Percentiles rank a stretch among this genome's conserved stretches.
phyloP scores from a whole-genome alignment of 257 asterid species.

The Lantana camara region DNA sequence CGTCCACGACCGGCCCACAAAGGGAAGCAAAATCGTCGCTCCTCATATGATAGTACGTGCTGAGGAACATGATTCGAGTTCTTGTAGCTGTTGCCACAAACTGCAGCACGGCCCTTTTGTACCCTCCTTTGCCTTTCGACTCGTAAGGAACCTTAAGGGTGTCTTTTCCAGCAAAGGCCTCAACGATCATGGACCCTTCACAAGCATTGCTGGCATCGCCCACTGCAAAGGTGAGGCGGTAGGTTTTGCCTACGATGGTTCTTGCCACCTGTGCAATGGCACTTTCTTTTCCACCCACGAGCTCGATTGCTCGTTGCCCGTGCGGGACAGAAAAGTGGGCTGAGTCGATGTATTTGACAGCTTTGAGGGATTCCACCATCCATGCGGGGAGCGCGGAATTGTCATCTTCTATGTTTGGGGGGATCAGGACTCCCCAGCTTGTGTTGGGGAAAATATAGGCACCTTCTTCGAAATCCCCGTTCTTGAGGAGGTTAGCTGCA shows the following conservation, averaged over 20 bases:
- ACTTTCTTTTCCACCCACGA: constrained; percentile 95
- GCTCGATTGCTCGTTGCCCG: constrained; percentile 79
- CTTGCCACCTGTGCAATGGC: constrained; percentile 87
- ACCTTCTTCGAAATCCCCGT: constrained; percentile 93
- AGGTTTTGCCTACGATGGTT: constrained; percentile 63
- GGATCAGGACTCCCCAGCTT: constrained; percentile 91
- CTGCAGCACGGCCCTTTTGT: constrained; percentile 67
- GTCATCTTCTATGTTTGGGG: constrained; percentile 91
- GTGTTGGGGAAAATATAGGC: constrained; percentile 89
- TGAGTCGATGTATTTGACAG: constrained; percentile 82
- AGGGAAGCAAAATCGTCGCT: constrained; percentile 86
- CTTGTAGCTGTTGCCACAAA: constrained; percentile 62
- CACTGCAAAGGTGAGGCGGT: constrained; percentile 69
- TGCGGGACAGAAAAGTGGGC: constrained; percentile 88
- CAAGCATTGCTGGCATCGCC: constrained; percentile 95
- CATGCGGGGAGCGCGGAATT: constrained; percentile 95
- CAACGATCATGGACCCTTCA: constrained; percentile 88
- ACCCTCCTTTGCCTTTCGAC: constrained; percentile 93
- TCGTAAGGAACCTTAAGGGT: constrained; percentile 77
- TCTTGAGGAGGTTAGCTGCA: constrained; percentile 79
- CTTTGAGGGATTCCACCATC: constrained; percentile 95
- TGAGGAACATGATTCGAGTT: constrained; percentile 78
- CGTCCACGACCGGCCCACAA: constrained; percentile 92
- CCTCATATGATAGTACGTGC: constrained; percentile 89
- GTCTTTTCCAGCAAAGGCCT: constrained; percentile 83